A percentile compares a stretch with the other conserved stretches of the same genome.
These are phyloP conservation scores for Cylindrodendrum hubeiense DNA, from an alignment of 2,329 filamentous ascomycete species.

Conservation along the genomic window DNA sequence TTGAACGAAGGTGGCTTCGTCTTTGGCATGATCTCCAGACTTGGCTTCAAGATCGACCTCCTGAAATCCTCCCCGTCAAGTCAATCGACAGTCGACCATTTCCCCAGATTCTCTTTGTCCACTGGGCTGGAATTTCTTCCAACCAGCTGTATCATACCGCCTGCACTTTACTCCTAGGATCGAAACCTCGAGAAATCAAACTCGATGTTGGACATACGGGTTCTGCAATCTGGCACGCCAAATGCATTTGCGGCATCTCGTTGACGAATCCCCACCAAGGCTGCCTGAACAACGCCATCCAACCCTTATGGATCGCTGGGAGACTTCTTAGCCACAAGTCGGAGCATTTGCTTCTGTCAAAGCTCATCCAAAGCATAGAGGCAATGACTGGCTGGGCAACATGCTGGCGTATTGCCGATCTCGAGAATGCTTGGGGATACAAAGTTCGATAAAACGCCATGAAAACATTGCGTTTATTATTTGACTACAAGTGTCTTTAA, in stretches of 20 bases:
- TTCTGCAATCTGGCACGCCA: constrained; percentile 67
- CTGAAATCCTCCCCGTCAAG: constrained; percentile 60
- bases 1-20: constrained; percentile 57
- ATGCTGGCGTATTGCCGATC: constrained; percentile 64
- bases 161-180: constrained; percentile 63
- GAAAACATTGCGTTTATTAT: constrained; percentile 4
- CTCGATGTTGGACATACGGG: constrained; percentile 44
- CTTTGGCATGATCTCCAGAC: constrained; percentile 64
- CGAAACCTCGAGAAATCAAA: constrained; percentile 50
- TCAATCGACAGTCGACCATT: constrained; percentile 59
- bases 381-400: constrained; percentile 65
- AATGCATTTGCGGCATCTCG: constrained; percentile 68
- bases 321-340: constrained; percentile 63
- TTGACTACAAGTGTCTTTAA: constrained; percentile 9
- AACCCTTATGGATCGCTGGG: constrained; percentile 69
- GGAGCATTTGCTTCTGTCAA: constrained; percentile 55
- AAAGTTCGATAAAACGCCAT: constrained; percentile 41
- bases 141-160: constrained; percentile 70
- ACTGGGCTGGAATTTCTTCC: constrained; percentile 67
- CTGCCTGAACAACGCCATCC: constrained; percentile 68
- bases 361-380: constrained; percentile 63
- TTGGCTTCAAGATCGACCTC: constrained; percentile 61
- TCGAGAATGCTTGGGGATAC: constrained; percentile 58
- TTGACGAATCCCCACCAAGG: constrained; percentile 67
- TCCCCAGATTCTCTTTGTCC: constrained; percentile 64